Evolutionary conservation across 805 yeast genomes (phyloP).

Genomic region (Tetrapisispora nanseiensis): DNA sequence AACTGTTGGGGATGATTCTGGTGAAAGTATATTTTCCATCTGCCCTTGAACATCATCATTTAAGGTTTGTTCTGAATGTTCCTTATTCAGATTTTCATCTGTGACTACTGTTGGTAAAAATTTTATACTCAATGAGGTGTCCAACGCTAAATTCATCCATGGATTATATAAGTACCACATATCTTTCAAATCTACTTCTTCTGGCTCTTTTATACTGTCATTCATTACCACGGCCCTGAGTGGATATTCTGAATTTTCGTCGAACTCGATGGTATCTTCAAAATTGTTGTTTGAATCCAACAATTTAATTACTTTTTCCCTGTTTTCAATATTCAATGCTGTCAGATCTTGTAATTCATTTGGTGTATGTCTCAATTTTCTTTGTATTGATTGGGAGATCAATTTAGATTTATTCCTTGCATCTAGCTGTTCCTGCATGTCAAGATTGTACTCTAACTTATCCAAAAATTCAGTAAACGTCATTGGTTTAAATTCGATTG

Average conservation of each 20-base stretch:
- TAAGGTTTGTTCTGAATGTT: background rate
- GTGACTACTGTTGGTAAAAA: slow-evolving; percentile 26
- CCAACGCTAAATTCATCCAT: slow-evolving; percentile 29
- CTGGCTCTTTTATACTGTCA: slow-evolving; percentile 10
- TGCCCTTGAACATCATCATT: too few species aligned
- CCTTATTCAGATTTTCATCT: background rate
- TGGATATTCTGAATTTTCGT: slow-evolving; percentile 5
- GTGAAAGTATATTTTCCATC: too few species aligned
- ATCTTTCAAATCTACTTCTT: slow-evolving; percentile 22
- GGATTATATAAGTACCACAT: slow-evolving; percentile 29
- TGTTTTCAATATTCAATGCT: slow-evolving; percentile 12
- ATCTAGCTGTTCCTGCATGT: slow-evolving; percentile 22
- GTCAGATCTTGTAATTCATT: slow-evolving; percentile 11
- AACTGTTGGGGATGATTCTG: too few species aligned
- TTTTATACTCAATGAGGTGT: slow-evolving; percentile 29
- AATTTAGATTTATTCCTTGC: slow-evolving; percentile 9
- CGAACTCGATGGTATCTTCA: background rate
- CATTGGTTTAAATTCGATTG: slow-evolving; percentile 47
- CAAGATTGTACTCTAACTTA: slow-evolving; percentile 24
- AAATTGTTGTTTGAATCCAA: background rate
- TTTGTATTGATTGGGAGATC: slow-evolving; percentile 1
- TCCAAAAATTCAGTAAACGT: slow-evolving; percentile 31
- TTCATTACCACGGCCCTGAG: slow-evolving; percentile 16
- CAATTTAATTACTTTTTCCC: slow-evolving; percentile 8
- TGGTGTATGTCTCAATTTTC: slow-evolving; percentile 10